These are phyloP conservation scores for Balansia obtecta DNA, from an alignment of 2,329 filamentous ascomycete species.

Conservation along the genomic window DNA sequence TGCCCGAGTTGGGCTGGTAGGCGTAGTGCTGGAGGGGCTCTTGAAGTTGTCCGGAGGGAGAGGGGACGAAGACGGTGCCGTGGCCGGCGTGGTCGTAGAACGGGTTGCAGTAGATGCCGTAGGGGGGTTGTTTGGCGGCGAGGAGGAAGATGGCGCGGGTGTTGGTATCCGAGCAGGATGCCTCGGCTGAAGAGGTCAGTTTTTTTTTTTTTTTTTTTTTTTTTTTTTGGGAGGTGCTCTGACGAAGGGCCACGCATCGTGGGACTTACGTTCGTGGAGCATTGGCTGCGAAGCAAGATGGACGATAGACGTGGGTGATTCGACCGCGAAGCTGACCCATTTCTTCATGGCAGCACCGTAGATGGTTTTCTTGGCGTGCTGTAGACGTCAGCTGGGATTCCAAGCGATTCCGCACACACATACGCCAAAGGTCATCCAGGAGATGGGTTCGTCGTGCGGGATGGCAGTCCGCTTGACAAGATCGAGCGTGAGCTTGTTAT, in stretches of 20 bases:
- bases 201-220: neutral
- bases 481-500: constrained; percentile 61
- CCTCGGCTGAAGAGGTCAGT: constrained; percentile 41
- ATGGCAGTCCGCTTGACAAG: constrained; percentile 73
- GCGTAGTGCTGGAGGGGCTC: constrained; percentile 60
- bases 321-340: constrained; percentile 72
- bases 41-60: constrained; percentile 40
- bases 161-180: constrained; percentile 58
- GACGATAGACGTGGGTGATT: constrained; percentile 61
- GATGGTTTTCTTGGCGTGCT: constrained; percentile 73
- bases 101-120: constrained; percentile 78
- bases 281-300: constrained; percentile 67
- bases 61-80: constrained; percentile 63
- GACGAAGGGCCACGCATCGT: neutral
- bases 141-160: constrained; percentile 85
- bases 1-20: constrained; percentile 56
- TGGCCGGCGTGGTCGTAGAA: constrained; percentile 80
- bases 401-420: no score
- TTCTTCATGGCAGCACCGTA: constrained; percentile 92
- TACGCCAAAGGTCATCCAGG: constrained; percentile 86
- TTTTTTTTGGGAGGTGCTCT: no score
- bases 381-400: constrained; percentile 6
- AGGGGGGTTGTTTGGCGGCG: constrained; percentile 63
- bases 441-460: constrained; percentile 73
- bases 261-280: constrained; percentile 57